Evolutionary conservation across 2,329 filamentous ascomycete species (phyloP).

Genomic region (Xylariaceae sp.): DNA sequence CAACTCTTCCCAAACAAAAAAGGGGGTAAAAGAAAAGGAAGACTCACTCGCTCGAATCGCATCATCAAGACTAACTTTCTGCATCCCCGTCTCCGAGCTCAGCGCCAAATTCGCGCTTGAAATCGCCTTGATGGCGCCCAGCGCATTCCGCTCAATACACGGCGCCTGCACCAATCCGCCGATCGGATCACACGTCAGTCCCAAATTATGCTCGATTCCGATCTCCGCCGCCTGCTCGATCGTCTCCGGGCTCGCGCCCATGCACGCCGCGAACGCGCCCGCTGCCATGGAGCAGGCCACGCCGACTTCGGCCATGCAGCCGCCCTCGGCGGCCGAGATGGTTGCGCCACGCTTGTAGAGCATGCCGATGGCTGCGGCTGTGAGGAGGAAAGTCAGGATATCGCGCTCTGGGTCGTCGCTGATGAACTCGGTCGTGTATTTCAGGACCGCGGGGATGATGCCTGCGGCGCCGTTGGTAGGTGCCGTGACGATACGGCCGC

Average conservation of each 20-base stretch:
- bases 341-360: constrained; percentile 49
- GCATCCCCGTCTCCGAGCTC: constrained; percentile 40
- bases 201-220: constrained; percentile 49
- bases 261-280: constrained; percentile 46
- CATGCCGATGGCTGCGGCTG: constrained; percentile 47
- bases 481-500: constrained; percentile 47
- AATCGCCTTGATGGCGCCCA: constrained; percentile 48
- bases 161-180: constrained; percentile 47
- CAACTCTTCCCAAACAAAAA: background rate
- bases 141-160: constrained; percentile 47
- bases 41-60: constrained; percentile 41
- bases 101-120: constrained; percentile 46
- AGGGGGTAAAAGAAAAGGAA: background rate
- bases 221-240: constrained; percentile 49
- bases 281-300: constrained; percentile 50
- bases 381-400: constrained; percentile 44
- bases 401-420: constrained; percentile 47
- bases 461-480: constrained; percentile 48
- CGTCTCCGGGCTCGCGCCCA: constrained; percentile 46
- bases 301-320: constrained; percentile 50
- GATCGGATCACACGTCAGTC: constrained; percentile 47
- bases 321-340: constrained; percentile 47
- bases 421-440: constrained; percentile 46
- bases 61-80: constrained; percentile 46
- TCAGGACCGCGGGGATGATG: constrained; percentile 47